Base-by-base conservation (phyloP, 2,329 filamentous ascomycete genomes). In the Botryotinia globosa region DNA sequence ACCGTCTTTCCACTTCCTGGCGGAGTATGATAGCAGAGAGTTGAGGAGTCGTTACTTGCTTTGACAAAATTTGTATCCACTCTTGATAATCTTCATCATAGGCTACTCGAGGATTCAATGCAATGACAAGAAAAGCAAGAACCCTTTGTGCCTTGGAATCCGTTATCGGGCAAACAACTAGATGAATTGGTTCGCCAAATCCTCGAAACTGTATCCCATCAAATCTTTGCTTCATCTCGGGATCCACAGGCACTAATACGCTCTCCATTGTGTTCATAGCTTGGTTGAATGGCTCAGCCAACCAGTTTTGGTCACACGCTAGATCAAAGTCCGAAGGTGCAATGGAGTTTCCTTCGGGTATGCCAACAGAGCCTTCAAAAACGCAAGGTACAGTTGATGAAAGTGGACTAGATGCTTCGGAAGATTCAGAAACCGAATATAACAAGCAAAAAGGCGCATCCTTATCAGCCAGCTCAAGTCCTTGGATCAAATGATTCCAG, bases 101-200 rank as follows among this genome's bases (percentile, higher is more conserved):
- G 0, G 90, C 91, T 71, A 92, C 85, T 59, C 92, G 85, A 3
- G 93, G 92, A 78, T 96, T 96, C 14, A 92, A 85, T n/a, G 71
- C 75, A 32, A 73, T 63, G 14, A 76, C 74, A 34, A 75, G 65
- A 67, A 76, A 76, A 22, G 72, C 74, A 1, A 94, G 86, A 0
- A 92, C 89, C 16, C 86, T 85, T 71, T 54, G 34, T 8, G 87
- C 87, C 71, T 94, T 91, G 0, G 91, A 94, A 0, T 92, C 91
- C 74, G 93, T 89, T n/a, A 96, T 90, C 0, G 93, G 92, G 77
- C 93, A 92, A 4, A 95, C 86, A 4, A 94, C 90, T 18, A 94
- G 87, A 1, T 90, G 89, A 25, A 85, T 86, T 7, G 89, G 85
- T 74, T 94, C 90, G 1, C 89, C 89, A 76, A 92, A 92, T 0